phyloP scores from a whole-genome alignment of 108 stramenopile species.

The Nitzschia sp. region DNA sequence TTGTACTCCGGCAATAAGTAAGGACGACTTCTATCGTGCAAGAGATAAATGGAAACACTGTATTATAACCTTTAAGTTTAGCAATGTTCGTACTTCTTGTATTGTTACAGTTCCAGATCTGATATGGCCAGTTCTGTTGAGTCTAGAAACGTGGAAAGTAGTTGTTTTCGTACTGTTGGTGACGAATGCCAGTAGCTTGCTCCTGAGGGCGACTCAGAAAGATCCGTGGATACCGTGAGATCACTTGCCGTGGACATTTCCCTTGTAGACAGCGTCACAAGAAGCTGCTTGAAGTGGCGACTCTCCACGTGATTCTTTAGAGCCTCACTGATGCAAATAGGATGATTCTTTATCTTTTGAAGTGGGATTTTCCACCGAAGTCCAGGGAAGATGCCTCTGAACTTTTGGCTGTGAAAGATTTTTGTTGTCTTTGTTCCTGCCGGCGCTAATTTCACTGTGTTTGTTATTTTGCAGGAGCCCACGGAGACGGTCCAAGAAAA shows the following conservation, averaged over 20 bases:
- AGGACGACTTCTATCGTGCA: too few relatives aligned
- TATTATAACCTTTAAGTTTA: too few relatives aligned
- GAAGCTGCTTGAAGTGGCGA: conserved; percentile 1
- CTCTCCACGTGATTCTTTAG: conserved; percentile 26
- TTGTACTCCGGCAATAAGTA: too few relatives aligned
- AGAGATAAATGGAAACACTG: neutral
- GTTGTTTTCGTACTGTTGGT: neutral
- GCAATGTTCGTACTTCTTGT: too few relatives aligned
- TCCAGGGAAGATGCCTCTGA: neutral
- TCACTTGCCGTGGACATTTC: conserved; percentile 1
- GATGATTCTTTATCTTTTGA: neutral
- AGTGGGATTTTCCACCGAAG: neutral
- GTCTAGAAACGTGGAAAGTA: conserved; percentile 2
- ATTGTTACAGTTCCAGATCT: too few relatives aligned
- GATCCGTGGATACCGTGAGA: neutral
- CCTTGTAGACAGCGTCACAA: neutral
- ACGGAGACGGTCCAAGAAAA: conserved; percentile 5
- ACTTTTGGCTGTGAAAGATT: conserved; percentile 1
- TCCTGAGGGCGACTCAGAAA: neutral
- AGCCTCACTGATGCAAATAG: conserved; percentile 5
- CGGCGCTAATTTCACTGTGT: neutral
- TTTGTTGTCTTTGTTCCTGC: conserved; percentile 1
- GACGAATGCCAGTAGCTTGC: conserved; percentile 12
- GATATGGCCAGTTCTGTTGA: too few relatives aligned
- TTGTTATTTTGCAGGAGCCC: neutral